Base-by-base conservation (phyloP, 768 basidiomycete species). In the Royoungia palumana region DNA sequence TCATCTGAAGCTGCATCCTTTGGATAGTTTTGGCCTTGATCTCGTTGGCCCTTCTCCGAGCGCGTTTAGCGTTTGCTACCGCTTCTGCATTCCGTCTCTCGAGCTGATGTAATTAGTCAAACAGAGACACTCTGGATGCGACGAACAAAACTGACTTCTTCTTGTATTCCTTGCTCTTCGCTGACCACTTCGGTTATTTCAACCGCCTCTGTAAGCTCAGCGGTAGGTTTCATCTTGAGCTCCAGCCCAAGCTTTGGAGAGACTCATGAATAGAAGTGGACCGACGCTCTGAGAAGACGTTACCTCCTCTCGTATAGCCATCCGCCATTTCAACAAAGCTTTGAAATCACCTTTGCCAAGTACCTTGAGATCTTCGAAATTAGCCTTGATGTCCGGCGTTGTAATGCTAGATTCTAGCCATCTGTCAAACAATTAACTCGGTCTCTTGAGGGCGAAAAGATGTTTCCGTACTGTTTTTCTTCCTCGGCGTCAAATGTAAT, bases 291-390 rank as follows among this genome's bases (percentile, higher is more conserved):
- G 49, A 28, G 49, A 30, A 35, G 36, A 14, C 21, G 32, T 44
- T 42, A 90, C 91, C 77, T 97, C 92, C 70, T 97, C 85, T 24
- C 96, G 85, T 27, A 98, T 73, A 6, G 83, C 80, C 36, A 82
- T 69, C 42, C 96, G 80, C 95, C 95, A 99, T 71, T 87, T 97
- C 49, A 98, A 74, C 46, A 99, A 71, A 9, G 78, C 62, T 67
- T 97, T 98, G 75, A 99, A 99, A 63, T 99, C 96, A 24, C 94
- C 89, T 71, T 97, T 99, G 28, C 96, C 96, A 28, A 99, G 73
- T 5, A 99, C 96, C 66, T 95, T 97, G 56, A 99, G 75, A 75
- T 99, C 96, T 19, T 85, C 81, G 56, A 85, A 87, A 65, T 89
- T 92, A n/a, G 77, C 74, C 64, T 82, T 80, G 54, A 98, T 73